phyloP scores from a whole-genome alignment of 495 filamentous ascomycete species.

The Corynascus novoguineensis region DNA sequence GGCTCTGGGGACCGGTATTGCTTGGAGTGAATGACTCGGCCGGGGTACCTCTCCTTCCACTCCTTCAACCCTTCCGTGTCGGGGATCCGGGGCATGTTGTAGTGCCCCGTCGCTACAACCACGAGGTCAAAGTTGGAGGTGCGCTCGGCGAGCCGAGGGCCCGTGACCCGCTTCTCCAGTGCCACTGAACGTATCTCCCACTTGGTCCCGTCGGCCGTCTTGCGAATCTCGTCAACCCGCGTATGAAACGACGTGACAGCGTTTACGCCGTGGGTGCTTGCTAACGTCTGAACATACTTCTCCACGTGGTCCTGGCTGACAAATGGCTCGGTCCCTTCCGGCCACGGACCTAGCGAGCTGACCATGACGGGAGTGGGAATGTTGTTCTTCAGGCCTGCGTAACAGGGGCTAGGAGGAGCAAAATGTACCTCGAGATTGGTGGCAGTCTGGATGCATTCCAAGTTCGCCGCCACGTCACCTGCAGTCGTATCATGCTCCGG shows the following conservation, averaged over 20 bases:
- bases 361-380: constrained; percentile 57
- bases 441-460: not conserved
- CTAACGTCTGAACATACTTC: constrained; percentile 55
- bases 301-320: constrained; percentile 52
- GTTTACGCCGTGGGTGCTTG: constrained; percentile 44
- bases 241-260: constrained; percentile 50
- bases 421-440: constrained; percentile 21
- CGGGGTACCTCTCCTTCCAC: constrained; percentile 49
- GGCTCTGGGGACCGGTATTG: constrained; percentile 49
- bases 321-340: constrained; percentile 51
- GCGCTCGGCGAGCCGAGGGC: constrained; percentile 9
- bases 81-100: constrained; percentile 52
- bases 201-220: constrained; percentile 32
- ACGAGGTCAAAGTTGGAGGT: constrained; percentile 50
- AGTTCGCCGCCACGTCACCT: not conserved
- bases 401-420: constrained; percentile 43
- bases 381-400: constrained; percentile 60
- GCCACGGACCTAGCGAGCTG: constrained; percentile 55
- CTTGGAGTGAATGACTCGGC: constrained; percentile 54
- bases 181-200: constrained; percentile 49
- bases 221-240: constrained; percentile 50
- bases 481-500: not conserved
- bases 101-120: constrained; percentile 55
- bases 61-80: constrained; percentile 49
- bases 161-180: constrained; percentile 26